Percentiles rank a stretch among this genome's conserved stretches.
Conservation (phyloP, 163 green algal genomes). For the Prototheca wickerhamii region DNA sequence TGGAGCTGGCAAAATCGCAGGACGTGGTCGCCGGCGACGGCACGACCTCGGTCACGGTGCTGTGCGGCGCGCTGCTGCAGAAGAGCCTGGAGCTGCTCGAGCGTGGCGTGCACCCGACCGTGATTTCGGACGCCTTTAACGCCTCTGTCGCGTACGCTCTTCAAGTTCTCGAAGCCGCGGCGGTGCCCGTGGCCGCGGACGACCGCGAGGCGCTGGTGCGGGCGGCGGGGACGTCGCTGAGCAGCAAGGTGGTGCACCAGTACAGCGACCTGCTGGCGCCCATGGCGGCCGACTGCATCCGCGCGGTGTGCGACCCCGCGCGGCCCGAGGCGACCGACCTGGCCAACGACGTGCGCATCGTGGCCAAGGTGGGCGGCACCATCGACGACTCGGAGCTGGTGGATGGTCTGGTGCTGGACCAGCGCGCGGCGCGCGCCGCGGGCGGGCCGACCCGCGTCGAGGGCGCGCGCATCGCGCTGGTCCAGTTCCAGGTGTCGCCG, state of each 20-base stretch:
- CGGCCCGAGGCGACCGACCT: slow-evolving; percentile 41
- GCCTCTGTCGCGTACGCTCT: slow-evolving; percentile 69
- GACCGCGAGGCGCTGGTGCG: slow-evolving; percentile 84
- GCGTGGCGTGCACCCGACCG: slow-evolving; percentile 88
- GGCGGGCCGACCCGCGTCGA: slow-evolving; percentile 72
- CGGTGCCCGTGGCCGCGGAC: slow-evolving; percentile 79
- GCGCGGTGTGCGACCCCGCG: slow-evolving; percentile 69
- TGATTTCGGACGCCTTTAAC: slow-evolving; percentile 91
- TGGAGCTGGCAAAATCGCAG: slow-evolving; percentile 96
- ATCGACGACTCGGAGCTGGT: slow-evolving; percentile 94
- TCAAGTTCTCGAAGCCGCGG: slow-evolving; percentile 58
- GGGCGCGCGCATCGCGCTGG: slow-evolving; percentile 86
- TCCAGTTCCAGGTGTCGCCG: slow-evolving; percentile 62
- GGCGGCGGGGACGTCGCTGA: slow-evolving; percentile 91
- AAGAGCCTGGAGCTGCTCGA: slow-evolving; percentile 87
- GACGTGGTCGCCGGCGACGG: slow-evolving; percentile 95
- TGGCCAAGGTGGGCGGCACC: slow-evolving; percentile 90
- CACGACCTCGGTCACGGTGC: slow-evolving; percentile 88
- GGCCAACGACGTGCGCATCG: slow-evolving; percentile 30
- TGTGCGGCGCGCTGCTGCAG: slow-evolving; percentile 85
- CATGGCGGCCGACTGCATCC: slow-evolving; percentile 93
- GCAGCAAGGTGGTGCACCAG: slow-evolving; percentile 94
- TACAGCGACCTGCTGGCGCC: slow-evolving; percentile 87
- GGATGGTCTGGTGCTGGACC: slow-evolving; percentile 92
- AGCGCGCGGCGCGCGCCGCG: slow-evolving; percentile 58